Conservation (phyloP, 164 flowering plant genomes). For the Umbilicus rupestris region DNA sequence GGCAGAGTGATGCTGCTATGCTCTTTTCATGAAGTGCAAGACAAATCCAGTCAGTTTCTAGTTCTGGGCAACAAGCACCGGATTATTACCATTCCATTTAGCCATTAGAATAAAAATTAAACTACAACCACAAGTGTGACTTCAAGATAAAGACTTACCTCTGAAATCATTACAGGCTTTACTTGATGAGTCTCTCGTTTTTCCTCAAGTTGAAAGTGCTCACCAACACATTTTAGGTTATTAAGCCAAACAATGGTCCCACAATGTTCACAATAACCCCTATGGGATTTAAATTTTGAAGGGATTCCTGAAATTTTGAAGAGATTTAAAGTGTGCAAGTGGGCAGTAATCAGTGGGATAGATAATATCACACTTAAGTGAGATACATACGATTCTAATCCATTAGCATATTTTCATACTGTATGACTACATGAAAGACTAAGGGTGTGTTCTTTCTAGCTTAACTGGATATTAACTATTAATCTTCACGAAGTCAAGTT, state of each 20-base stretch:
- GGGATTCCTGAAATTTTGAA: conserved; percentile 26
- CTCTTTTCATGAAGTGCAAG: not conserved
- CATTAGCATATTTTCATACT: not conserved
- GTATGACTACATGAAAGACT: not conserved
- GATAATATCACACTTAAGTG: not conserved
- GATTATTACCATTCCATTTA: not conserved
- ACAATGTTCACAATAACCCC: conserved; percentile 64
- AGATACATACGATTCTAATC: not conserved
- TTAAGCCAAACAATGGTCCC: conserved; percentile 54
- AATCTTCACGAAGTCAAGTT: not conserved
- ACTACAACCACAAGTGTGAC: not conserved
- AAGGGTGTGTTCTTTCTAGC: not conserved
- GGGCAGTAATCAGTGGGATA: not conserved
- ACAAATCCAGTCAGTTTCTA: not conserved
- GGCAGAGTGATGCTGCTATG: not conserved
- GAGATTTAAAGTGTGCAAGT: not conserved
- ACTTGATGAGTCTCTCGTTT: conserved; percentile 23
- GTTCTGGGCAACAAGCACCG: not conserved
- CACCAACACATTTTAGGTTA: conserved; percentile 34
- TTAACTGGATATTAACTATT: not conserved
- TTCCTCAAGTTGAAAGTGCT: conserved; percentile 5
- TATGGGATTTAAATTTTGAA: conserved; percentile 22
- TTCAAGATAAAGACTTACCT: conserved; percentile 34
- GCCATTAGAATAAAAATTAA: not conserved
- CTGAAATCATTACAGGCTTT: conserved; percentile 31